Evolutionary conservation across 2,329 filamentous ascomycete species (phyloP), one percentile per base, ranked within the genome.

Genomic region (Aspergillus melleus): DNA sequence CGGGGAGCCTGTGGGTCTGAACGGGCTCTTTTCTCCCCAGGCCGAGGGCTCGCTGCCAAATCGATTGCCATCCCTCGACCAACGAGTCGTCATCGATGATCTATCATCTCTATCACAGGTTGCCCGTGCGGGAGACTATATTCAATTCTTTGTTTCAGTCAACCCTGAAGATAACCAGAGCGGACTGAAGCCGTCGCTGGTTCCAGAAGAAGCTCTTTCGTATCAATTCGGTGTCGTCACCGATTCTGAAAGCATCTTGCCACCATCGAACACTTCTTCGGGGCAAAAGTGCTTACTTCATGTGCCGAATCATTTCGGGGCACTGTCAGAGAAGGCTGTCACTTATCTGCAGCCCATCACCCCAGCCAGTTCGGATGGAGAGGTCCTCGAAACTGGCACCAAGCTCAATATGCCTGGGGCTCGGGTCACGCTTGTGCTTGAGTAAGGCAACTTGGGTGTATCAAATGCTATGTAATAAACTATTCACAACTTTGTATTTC

Each of bases 81-180:
- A 67, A n/a, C 60, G 54, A 10, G 54, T 66, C 47, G 58, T 62
- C 39, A 67, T 69, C 36, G 71, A 72, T 52, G 70, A 74, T 62
- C 66, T 77, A 5, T 74, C 76, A 8, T 66, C 70, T 6, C 65
- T 79, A n/a, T 76, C 74, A 22, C 76, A 79, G 63, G 69, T 73
- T 20, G 75, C 75, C 53, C 67, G 67, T 39, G 56, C 68, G 24
- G 76, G 76, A 6, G 75, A 79, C 62, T 73, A 73, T 39, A 68
- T 79, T 42, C 75, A 79, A 55, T 79, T 79, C 54, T 77, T 77
- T 58, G 75, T 76, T 30, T 71, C 74, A 16, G 62, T 71, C n/a
- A 68, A 71, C 30, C 62, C 70, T 39, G 54, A 57, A 11, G 24
- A 54, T 19, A 5, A 29, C 4, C 51, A 59, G 16, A 29, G 49